Percentiles rank a stretch among this genome's conserved stretches.
These are phyloP conservation scores for Nymphaea thermarum DNA, from an alignment of 164 flowering plant genomes.

Conservation along the genomic window DNA sequence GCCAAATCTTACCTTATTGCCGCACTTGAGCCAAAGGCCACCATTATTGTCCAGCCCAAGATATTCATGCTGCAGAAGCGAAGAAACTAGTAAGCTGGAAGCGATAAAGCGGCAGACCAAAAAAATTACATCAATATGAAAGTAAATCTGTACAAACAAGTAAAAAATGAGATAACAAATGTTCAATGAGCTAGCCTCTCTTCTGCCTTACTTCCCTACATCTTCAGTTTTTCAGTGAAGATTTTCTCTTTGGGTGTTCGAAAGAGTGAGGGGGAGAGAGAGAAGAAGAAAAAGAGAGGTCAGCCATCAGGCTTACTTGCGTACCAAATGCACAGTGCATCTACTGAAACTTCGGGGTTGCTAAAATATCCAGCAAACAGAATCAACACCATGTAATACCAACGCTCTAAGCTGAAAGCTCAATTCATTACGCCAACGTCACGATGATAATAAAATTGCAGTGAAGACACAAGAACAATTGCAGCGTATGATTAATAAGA, in stretches of 20 bases:
- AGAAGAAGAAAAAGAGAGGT: no score
- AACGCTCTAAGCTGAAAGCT: conserved; percentile 9
- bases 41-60: conserved; percentile 71
- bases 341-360: conserved; percentile 7
- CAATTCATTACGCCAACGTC: background rate
- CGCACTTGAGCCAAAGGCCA: conserved; percentile 61
- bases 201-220: no score
- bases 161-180: no score
- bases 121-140: no score
- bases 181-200: no score
- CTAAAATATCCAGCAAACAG: conserved; percentile 8
- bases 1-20: conserved; percentile 39
- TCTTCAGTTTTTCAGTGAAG: no score
- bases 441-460: background rate
- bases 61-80: conserved; percentile 38
- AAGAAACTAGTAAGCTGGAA: background rate
- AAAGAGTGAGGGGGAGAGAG: no score
- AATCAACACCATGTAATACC: conserved; percentile 10
- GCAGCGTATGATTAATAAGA: background rate
- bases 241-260: no score
- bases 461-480: background rate
- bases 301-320: no score
- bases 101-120: background rate
- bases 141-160: no score
- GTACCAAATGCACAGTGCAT: conserved; percentile 12